Base-by-base conservation (phyloP, 768 basidiomycete species). In the Boletales sp. region DNA sequence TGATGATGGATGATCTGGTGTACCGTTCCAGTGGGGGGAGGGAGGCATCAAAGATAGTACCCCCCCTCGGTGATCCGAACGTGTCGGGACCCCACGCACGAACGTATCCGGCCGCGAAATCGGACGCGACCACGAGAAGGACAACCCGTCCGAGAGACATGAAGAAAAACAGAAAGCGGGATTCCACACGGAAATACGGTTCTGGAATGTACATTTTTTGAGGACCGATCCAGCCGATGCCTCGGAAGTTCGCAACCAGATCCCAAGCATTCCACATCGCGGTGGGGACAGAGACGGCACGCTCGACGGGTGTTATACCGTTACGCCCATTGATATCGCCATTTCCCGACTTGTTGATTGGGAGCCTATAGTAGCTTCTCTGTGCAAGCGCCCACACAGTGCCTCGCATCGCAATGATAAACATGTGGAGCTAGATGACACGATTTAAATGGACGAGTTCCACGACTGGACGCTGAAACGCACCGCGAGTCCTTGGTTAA, bases 1-100 rank as follows among this genome's bases (percentile, higher is more conserved):
- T 71, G 35, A 84, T 64, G 37, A 71, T 30, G 19, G 67, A 70
- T 1, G 83, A 78, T 38, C 73, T 75, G n/a, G 48, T 45, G 59
- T 72, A 75, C 27, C 69, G 67, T 48, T 53, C 43, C 60, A 74
- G 31, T 13, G 58, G 57, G 12, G 66, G 54, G 10, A 72, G 53
- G 39, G 64, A 63, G 8, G 68, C 47, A 47, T 70, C 69, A 40
- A 70, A 73, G 52, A 79, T 71, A 13, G 68, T 56, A 7, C 69
- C 72, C 13, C 73, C 73, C 4, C 55, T 34, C 7, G 60, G 52
- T 13, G 58, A 55, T 31, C 65, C 63, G 58, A 80, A 64, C 3
- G 75, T 73, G 5, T 64, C 56, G 2, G 76, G 76, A 14, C 69
- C 68, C 43, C 81, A 70, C 0, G 44, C 47, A 10, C 39, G 38